Evolutionary conservation across 1,284 basidiomycete genomes (phyloP).

Genomic region (Ustilago tritici): DNA sequence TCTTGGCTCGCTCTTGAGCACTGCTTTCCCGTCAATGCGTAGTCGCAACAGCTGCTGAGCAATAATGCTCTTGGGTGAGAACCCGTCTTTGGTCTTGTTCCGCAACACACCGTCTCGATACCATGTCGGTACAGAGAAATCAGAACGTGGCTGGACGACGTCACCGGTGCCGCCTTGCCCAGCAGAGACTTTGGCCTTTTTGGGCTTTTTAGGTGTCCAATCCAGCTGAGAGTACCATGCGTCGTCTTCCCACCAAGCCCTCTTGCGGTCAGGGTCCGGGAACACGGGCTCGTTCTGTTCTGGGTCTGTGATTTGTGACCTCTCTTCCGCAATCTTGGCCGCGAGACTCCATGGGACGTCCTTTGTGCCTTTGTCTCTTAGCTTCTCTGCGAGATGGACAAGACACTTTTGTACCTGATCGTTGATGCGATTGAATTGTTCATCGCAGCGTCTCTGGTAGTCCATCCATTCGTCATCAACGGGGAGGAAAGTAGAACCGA

Average conservation of each 20-base stretch:
- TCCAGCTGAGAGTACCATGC: conserved; percentile 92
- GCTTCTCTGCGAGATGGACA: conserved; percentile 77
- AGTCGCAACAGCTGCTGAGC: conserved; percentile 55
- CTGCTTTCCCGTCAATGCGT: conserved; percentile 41
- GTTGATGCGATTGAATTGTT: conserved; percentile 81
- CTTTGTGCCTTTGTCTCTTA: conserved; percentile 57
- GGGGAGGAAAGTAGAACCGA: conserved; percentile 91
- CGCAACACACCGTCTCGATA: conserved; percentile 55
- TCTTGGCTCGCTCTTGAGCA: conserved; percentile 29
- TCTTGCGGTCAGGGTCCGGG: conserved; percentile 31
- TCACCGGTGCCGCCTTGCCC: conserved; percentile 8
- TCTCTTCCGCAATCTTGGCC: conserved; percentile 59
- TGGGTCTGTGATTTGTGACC: conserved; percentile 22
- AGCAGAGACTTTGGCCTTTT: conserved; percentile 65
- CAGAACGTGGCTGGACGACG: conserved; percentile 12
- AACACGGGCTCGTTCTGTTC: conserved; percentile 33
- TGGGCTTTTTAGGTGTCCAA: conserved; percentile 91
- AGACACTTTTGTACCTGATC: conserved; percentile 79
- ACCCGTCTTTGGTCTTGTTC: conserved; percentile 43
- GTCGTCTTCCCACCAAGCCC: conserved; percentile 77
- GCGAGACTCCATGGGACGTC: conserved; percentile 58
- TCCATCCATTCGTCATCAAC: conserved; percentile 89
- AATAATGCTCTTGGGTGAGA: conserved; percentile 27
- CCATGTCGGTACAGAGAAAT: conserved; percentile 53
- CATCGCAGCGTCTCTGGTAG: conserved; percentile 84